Evolutionary conservation across 108 stramenopile species (phyloP).

Genomic region (Nitzschia inconspicua): DNA sequence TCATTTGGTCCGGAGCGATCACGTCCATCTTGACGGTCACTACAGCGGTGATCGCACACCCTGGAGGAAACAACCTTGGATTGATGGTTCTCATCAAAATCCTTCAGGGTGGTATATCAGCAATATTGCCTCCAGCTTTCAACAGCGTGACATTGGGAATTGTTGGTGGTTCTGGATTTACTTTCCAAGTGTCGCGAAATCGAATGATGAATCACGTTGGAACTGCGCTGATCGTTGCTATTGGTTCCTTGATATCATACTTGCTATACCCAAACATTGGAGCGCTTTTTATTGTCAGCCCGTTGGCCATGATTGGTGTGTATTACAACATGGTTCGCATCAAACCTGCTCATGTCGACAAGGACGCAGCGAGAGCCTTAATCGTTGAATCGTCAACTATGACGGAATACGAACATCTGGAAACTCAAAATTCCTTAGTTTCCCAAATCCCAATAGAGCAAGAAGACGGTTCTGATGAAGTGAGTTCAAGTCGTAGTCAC

Average conservation of each 20-base stretch:
- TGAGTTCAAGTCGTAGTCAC: no score
- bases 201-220: constrained; percentile 74
- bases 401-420: constrained; percentile 36
- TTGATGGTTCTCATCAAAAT: constrained; percentile 60
- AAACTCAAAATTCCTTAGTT: constrained; percentile 17
- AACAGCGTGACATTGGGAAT: constrained; percentile 76
- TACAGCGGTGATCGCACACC: constrained; percentile 47
- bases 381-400: constrained; percentile 43
- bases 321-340: constrained; percentile 47
- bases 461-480: no score
- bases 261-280: constrained; percentile 68
- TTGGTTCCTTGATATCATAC: constrained; percentile 56
- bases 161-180: constrained; percentile 68
- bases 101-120: constrained; percentile 61
- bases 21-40: constrained; percentile 55
- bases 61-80: constrained; percentile 53
- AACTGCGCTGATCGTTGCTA: constrained; percentile 62
- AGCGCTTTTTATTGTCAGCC: constrained; percentile 65
- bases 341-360: constrained; percentile 59
- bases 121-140: constrained; percentile 66
- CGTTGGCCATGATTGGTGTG: constrained; percentile 60
- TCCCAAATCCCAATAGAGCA: constrained; percentile 2
- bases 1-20: constrained; percentile 37
- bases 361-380: constrained; percentile 64
- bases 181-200: constrained; percentile 64